phyloP scores from a whole-genome alignment of 371 early-diverging fungal genomes.

The Mortierella sp. region DNA sequence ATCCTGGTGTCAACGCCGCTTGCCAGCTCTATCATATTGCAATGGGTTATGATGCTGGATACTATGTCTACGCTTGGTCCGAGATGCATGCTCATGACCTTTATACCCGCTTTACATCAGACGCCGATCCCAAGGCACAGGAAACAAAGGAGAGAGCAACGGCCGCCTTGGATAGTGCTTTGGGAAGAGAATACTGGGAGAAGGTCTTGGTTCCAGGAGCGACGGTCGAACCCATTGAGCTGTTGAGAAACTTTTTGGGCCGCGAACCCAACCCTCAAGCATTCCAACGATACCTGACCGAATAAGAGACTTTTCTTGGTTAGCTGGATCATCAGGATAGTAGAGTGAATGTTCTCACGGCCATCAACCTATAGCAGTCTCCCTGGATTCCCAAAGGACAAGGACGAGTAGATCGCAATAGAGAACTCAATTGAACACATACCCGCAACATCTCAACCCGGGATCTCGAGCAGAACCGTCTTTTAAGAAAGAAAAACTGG shows the following conservation, averaged over 20 bases:
- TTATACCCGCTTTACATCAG: slow-evolving; percentile 62
- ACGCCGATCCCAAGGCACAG: background rate
- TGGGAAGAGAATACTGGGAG: slow-evolving; percentile 53
- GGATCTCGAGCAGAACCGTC: too few relatives aligned
- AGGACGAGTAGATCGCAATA: too few relatives aligned
- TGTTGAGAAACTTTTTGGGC: slow-evolving; percentile 81
- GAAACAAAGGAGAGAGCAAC: slow-evolving; percentile 14
- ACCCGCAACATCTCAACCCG: too few relatives aligned
- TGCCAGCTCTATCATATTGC: slow-evolving; percentile 43
- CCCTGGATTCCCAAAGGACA: too few relatives aligned
- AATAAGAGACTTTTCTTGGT: too few relatives aligned
- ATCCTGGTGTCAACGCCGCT: slow-evolving; percentile 27
- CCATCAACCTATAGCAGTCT: too few relatives aligned
- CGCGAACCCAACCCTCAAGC: slow-evolving; percentile 85
- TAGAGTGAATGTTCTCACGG: too few relatives aligned
- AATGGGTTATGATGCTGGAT: slow-evolving; percentile 88
- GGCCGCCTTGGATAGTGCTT: slow-evolving; percentile 20
- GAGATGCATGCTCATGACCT: slow-evolving; percentile 90
- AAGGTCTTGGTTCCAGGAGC: slow-evolving; percentile 38
- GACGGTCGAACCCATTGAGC: slow-evolving; percentile 73
- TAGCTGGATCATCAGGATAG: too few relatives aligned
- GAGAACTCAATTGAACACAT: too few relatives aligned
- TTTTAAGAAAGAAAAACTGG: too few relatives aligned
- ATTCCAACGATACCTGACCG: slow-evolving; percentile 61
- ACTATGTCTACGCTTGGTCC: slow-evolving; percentile 83